Conservation (phyloP, 441 rosid species). For the Bruguiera hainesii region DNA sequence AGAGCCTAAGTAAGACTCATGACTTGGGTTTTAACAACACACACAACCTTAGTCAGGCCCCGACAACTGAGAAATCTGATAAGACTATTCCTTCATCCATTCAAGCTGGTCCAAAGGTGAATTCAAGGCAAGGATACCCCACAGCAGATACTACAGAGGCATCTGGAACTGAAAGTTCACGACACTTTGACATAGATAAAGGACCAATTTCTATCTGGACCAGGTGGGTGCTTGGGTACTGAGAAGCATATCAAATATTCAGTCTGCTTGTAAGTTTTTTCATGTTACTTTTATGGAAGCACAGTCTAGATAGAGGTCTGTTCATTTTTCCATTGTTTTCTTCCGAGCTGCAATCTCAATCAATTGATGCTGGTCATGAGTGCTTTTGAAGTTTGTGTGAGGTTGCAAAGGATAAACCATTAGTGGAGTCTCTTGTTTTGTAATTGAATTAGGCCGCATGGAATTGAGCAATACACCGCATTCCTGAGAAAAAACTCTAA, state of each 20-base stretch:
- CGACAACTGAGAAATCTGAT: slow-evolving; percentile 13
- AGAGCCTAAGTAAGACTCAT: no score
- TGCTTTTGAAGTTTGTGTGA: background rate
- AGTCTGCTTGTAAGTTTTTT: slow-evolving; percentile 3
- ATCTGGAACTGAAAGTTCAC: slow-evolving; percentile 27
- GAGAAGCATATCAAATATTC: background rate
- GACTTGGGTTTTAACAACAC: no score
- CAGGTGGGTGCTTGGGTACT: slow-evolving; percentile 56
- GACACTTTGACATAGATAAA: slow-evolving; percentile 31
- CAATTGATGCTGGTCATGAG: background rate
- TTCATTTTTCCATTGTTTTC: background rate
- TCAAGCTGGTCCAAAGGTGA: slow-evolving; percentile 33
- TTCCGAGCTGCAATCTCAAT: background rate
- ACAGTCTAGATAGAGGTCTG: background rate
- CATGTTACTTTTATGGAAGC: no score
- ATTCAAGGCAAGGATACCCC: slow-evolving; percentile 22
- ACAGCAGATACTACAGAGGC: slow-evolving; percentile 26
- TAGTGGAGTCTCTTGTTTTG: background rate
- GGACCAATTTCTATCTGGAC: slow-evolving; percentile 57
- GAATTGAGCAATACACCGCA: background rate
- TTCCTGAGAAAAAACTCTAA: background rate
- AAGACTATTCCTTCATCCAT: slow-evolving; percentile 31
- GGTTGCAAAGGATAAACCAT: background rate
- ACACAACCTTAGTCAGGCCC: no score
- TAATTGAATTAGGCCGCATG: background rate